Percentiles rank a stretch among this genome's conserved stretches.
These are phyloP conservation scores for Fusarium sp. DNA, from an alignment of 2,329 filamentous ascomycete genomes.

Conservation along the genomic window DNA sequence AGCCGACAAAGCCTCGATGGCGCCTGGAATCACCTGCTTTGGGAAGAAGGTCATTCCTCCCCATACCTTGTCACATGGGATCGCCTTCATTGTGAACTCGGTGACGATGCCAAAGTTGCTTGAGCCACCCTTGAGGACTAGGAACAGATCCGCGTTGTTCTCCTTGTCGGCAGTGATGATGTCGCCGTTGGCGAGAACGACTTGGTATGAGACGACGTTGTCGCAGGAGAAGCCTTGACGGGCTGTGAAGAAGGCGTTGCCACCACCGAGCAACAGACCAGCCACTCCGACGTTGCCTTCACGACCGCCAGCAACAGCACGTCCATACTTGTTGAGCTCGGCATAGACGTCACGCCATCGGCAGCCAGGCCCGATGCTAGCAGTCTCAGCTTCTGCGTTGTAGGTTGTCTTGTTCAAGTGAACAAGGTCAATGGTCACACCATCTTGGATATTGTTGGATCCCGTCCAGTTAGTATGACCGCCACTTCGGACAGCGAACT, in stretches of 20 bases:
- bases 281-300: slow-evolving; percentile 49
- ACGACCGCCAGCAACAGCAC: slow-evolving; percentile 59
- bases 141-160: slow-evolving; percentile 56
- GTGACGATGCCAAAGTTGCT: slow-evolving; percentile 57
- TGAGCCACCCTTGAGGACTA: slow-evolving; percentile 56
- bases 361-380: slow-evolving; percentile 57
- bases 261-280: slow-evolving; percentile 46
- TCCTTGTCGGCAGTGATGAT: slow-evolving; percentile 55
- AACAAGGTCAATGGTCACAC: slow-evolving; percentile 16
- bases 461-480: slow-evolving; percentile 23
- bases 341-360: slow-evolving; percentile 52
- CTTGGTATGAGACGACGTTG: slow-evolving; percentile 57
- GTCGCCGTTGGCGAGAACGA: slow-evolving; percentile 60
- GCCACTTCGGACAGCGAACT: slow-evolving; percentile 21
- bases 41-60: slow-evolving; percentile 33
- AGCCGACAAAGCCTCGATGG: slow-evolving; percentile 3
- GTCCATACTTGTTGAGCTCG: slow-evolving; percentile 44
- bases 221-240: slow-evolving; percentile 61
- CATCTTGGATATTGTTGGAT: slow-evolving; percentile 20
- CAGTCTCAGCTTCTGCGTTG: slow-evolving; percentile 46
- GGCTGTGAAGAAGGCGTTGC: slow-evolving; percentile 43
- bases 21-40: slow-evolving; percentile 20
- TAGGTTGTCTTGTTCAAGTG: slow-evolving; percentile 31
- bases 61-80: slow-evolving; percentile 29
- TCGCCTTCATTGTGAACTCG: slow-evolving; percentile 44